Conservation (phyloP, 1,284 basidiomycete genomes). For the Naganishia sp. region DNA sequence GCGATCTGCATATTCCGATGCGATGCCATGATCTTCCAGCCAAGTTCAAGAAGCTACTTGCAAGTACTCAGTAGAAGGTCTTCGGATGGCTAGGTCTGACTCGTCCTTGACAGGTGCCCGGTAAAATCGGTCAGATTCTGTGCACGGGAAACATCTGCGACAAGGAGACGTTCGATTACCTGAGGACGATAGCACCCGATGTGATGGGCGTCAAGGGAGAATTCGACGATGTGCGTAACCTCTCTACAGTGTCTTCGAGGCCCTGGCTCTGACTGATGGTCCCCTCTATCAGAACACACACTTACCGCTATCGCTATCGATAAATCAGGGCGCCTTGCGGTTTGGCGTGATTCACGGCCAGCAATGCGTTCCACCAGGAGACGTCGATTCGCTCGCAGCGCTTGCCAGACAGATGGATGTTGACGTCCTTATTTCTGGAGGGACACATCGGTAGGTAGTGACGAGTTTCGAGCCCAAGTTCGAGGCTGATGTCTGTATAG, state of each 20-base stretch:
- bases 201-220: constrained; percentile 91
- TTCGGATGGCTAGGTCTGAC: not conserved
- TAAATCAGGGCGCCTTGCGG: constrained; percentile 74
- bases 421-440: constrained; percentile 89
- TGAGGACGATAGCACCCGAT: constrained; percentile 94
- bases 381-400: constrained; percentile 81
- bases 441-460: constrained; percentile 80
- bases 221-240: constrained; percentile 80
- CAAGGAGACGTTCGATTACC: constrained; percentile 93
- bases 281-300: constrained; percentile 41
- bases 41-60: constrained; percentile 96
- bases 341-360: constrained; percentile 95
- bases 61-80: constrained; percentile 41
- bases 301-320: constrained; percentile 76
- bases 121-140: constrained; percentile 97
- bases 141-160: constrained; percentile 98
- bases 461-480: not conserved
- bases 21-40: constrained; percentile 81
- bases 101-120: constrained; percentile 61
- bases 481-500: constrained; percentile 53
- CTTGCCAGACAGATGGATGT: constrained; percentile 96
- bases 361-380: constrained; percentile 89
- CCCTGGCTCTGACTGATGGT: not conserved
- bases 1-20: constrained; percentile 91
- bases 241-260: not conserved